Base-by-base conservation (phyloP, 805 yeast species). In the Isabelozyma rhagii region DNA sequence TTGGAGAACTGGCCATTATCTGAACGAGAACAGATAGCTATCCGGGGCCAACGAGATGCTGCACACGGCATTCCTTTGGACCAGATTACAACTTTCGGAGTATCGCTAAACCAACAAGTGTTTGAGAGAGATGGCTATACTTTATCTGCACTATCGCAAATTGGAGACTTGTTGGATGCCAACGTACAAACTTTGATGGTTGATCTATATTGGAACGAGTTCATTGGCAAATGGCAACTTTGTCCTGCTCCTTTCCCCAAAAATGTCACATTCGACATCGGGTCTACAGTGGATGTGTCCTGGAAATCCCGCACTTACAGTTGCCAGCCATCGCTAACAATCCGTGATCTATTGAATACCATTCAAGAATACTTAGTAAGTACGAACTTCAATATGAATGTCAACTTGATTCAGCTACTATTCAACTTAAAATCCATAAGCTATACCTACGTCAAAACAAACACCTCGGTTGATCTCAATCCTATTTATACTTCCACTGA, bases 201-300 rank as follows among this genome's bases (percentile, higher is more conserved):
- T 4, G 88, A 86, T 57, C 48, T 84, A 27, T 84, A 83, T 61
- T 79, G 81, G 74, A 80, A 79, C 56, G 80, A 78, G 45, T 56
- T 66, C 41, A 64, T 72, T 3, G 44, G 53, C 9, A 54, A 49
- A 42, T 81, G 84, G 85, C 84, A 80, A 59, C 61, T 81, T 18
- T 82, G 86, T 54, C 86, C 86, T 1, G 73, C 72, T 1, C 72
- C 75, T 1, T 64, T 69, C 18, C 68, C 72, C 6, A 41, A 51
- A 2, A 68, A 74, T 48, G 41, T 51, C 15, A 55, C 63, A n/a
- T 25, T 13, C 8, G 50, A 55, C 43, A 11, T 56, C 6, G 48
- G 48, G n/a, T 45, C 48, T 3, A 40, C 51, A 4, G 51, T 48
- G 3, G 28, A 47, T 0, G 46, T 70, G 6, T 11, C 43, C 4